Conservation (phyloP, 805 yeast species). For the Candida nanaspora region DNA sequence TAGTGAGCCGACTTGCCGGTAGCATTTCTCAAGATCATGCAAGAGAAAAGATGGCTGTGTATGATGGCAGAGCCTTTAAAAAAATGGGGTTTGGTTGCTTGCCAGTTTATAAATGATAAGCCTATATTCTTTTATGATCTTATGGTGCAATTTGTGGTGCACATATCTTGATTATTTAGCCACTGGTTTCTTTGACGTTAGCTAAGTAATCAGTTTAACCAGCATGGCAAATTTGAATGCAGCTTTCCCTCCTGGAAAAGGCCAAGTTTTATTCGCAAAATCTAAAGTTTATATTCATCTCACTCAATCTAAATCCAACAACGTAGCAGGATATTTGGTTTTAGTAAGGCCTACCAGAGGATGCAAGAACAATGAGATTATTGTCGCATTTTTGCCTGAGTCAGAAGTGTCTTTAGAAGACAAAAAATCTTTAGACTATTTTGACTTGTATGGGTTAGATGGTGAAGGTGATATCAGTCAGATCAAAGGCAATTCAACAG, state of each 20-base stretch:
- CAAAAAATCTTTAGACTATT: constrained; percentile 25
- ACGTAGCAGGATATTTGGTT: constrained; percentile 70
- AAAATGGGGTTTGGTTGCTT: too few species aligned
- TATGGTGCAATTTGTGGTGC: too few species aligned
- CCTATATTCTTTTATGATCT: too few species aligned
- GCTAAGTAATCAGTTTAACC: too few species aligned
- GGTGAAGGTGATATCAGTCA: constrained; percentile 34
- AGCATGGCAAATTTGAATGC: background rate
- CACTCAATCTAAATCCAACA: constrained; percentile 62
- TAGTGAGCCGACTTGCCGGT: too few species aligned
- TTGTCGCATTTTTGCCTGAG: constrained; percentile 68
- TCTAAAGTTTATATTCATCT: constrained; percentile 84
- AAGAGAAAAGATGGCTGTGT: too few species aligned
- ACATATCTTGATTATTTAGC: too few species aligned
- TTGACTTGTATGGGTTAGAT: constrained; percentile 30
- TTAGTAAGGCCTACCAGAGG: constrained; percentile 47
- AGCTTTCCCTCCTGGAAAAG: constrained; percentile 30
- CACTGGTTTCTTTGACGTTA: too few species aligned
- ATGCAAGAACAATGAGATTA: constrained; percentile 45
- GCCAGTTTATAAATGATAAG: too few species aligned
- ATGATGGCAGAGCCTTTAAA: too few species aligned
- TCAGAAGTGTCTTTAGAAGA: constrained; percentile 26
- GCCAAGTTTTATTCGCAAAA: constrained; percentile 45
- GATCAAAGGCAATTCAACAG: constrained; percentile 6
- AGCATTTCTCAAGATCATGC: too few species aligned